Evolutionary conservation across 2,329 filamentous ascomycete genomes (phyloP).

Genomic region (Dissoconium aciculare): DNA sequence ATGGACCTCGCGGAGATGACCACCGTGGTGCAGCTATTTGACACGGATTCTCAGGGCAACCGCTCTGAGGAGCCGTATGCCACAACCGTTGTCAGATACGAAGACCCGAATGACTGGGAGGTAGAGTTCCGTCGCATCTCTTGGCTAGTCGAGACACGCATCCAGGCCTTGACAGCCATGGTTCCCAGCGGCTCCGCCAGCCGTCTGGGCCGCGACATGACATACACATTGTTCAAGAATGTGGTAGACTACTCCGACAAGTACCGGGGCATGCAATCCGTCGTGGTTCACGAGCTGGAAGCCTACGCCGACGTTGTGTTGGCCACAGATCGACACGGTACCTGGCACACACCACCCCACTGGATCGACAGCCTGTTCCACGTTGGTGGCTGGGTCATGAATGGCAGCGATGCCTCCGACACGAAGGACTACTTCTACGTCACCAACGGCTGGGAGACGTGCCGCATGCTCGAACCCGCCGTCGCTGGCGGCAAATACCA

Average conservation of each 20-base stretch:
- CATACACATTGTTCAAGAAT: constrained; percentile 22
- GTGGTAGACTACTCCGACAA: constrained; percentile 8
- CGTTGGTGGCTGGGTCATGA: constrained; percentile 13
- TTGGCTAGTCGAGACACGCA: too few species aligned
- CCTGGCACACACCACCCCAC: constrained; percentile 14
- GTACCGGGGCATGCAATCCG: constrained; percentile 8
- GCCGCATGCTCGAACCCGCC: not conserved
- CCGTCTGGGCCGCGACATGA: too few species aligned
- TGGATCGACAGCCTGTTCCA: constrained; percentile 28
- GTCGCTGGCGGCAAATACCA: not conserved
- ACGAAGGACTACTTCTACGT: constrained; percentile 22
- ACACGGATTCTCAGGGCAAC: too few species aligned
- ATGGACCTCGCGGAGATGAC: too few species aligned
- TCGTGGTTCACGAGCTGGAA: constrained; percentile 22
- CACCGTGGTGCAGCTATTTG: too few species aligned
- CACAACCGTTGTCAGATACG: too few species aligned
- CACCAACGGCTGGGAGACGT: constrained; percentile 24
- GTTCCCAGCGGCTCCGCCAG: too few species aligned
- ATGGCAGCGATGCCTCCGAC: constrained; percentile 17
- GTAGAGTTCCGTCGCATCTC: too few species aligned
- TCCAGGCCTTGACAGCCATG: too few species aligned
- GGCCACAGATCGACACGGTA: constrained; percentile 8
- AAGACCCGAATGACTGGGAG: too few species aligned
- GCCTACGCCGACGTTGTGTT: constrained; percentile 15
- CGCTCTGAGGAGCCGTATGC: too few species aligned